Conservation (phyloP, 805 yeast species). For the Yarrowia sp. region DNA sequence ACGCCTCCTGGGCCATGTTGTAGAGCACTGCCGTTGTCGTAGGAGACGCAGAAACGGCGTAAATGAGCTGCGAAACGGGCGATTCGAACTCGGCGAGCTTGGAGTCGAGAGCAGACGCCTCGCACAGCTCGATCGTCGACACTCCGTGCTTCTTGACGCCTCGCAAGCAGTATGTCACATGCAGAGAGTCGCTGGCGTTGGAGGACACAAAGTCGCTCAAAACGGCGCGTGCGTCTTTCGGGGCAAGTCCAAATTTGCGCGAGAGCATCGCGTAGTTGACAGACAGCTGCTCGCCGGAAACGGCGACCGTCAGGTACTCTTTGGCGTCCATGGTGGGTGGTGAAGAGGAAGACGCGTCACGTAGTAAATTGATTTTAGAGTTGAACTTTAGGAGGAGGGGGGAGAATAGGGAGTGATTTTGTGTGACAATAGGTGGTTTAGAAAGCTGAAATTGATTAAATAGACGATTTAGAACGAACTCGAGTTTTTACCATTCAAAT, state of each 20-base stretch:
- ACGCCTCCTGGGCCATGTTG: slow-evolving; percentile 1
- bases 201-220: neutral
- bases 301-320: slow-evolving; percentile 15
- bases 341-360: slow-evolving; percentile 8
- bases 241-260: neutral
- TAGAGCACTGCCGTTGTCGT: neutral
- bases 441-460: neutral
- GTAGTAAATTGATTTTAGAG: neutral
- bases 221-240: neutral
- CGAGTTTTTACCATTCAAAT: neutral
- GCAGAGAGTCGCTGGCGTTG: neutral
- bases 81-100: neutral
- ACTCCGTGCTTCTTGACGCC: neutral
- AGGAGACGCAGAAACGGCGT: neutral
- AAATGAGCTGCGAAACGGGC: slow-evolving; percentile 8
- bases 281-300: slow-evolving; percentile 12
- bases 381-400: neutral
- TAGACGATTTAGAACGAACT: too few relatives aligned
- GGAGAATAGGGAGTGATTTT: neutral
- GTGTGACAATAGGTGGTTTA: too few relatives aligned
- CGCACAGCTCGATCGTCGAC: neutral
- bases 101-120: neutral
- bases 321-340: neutral
- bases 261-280: neutral
- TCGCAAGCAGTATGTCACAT: neutral